Evolutionary conservation across 2,329 filamentous ascomycete species (phyloP).

Genomic region (Colletotrichum sp.): DNA sequence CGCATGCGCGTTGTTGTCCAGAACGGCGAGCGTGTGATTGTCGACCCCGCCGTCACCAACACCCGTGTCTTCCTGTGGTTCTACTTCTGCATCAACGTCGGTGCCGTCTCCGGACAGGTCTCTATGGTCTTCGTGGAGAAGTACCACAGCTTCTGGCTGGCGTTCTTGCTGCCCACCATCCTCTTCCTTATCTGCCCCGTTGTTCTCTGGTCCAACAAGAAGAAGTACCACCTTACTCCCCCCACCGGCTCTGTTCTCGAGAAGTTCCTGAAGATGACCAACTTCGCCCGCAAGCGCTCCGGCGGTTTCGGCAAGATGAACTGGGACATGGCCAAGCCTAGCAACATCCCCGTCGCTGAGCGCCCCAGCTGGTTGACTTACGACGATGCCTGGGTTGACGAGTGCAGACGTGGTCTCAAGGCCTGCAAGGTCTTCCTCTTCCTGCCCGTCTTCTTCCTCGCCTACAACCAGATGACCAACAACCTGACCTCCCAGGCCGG

Average conservation of each 20-base stretch:
- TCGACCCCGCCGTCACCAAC: conserved; percentile 72
- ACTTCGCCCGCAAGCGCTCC: conserved; percentile 66
- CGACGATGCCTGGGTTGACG: conserved; percentile 83
- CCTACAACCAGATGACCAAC: conserved; percentile 65
- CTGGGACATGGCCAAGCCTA: conserved; percentile 75
- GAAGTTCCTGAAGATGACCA: conserved; percentile 68
- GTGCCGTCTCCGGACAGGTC: conserved; percentile 64
- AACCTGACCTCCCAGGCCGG: conserved; percentile 69
- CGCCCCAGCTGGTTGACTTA: conserved; percentile 81
- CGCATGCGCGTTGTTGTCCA: conserved; percentile 61
- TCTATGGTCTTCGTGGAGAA: conserved; percentile 78
- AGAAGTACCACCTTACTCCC: conserved; percentile 64
- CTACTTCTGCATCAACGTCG: conserved; percentile 66
- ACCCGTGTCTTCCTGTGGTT: conserved; percentile 72
- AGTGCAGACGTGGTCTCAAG: conserved; percentile 72
- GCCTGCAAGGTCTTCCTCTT: conserved; percentile 77
- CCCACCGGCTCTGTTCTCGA: conserved; percentile 76
- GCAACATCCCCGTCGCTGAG: conserved; percentile 56
- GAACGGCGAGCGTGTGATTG: conserved; percentile 70
- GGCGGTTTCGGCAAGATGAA: conserved; percentile 68
- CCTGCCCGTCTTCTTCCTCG: conserved; percentile 67
- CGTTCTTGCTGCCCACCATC: conserved; percentile 70
- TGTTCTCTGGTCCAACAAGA: conserved; percentile 65
- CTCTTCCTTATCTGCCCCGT: conserved; percentile 68
- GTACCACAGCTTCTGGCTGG: conserved; percentile 78